A percentile compares a stretch with the other conserved stretches of the same genome.
phyloP scores from a whole-genome alignment of 2,329 filamentous ascomycete species.

The Sporothrix brasiliensis region DNA sequence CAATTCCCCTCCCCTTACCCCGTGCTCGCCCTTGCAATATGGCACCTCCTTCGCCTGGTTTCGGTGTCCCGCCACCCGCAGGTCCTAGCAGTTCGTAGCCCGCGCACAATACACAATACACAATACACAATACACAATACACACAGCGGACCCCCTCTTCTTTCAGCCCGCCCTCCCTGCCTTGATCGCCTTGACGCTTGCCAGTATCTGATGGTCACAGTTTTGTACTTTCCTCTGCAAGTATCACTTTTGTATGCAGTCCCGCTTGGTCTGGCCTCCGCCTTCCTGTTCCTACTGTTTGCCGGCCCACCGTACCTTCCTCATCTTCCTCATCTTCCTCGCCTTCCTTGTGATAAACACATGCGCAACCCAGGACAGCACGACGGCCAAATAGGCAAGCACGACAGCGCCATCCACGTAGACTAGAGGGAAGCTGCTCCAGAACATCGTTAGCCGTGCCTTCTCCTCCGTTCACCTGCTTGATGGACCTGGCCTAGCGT shows the following conservation, averaged over 20 bases:
- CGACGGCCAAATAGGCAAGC: conserved; percentile 2
- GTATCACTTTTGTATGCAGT: not conserved
- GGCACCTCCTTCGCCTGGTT: conserved; percentile 26
- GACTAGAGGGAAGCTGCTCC: conserved; percentile 1
- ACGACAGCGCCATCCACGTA: not conserved
- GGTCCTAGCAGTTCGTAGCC: conserved; percentile 22
- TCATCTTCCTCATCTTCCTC: not conserved
- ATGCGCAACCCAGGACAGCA: conserved; percentile 7
- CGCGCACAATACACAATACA: no score
- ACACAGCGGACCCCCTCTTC: conserved; percentile 29
- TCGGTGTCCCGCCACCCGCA: conserved; percentile 31
- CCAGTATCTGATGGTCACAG: not conserved
- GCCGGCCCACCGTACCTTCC: not conserved
- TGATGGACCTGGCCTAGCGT: conserved; percentile 7
- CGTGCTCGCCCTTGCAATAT: conserved; percentile 20
- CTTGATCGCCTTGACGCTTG: not conserved
- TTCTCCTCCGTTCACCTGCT: not conserved
- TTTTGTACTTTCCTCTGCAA: conserved; percentile 5
- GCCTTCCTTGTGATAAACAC: conserved; percentile 23
- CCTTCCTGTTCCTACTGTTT: not conserved
- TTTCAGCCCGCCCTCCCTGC: conserved; percentile 17
- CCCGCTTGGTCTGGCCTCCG: not conserved
- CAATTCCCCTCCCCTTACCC: not conserved
- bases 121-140: not conserved
- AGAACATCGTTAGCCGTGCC: not conserved